Percentiles rank a stretch among this genome's conserved stretches.
phyloP scores from a whole-genome alignment of 768 basidiomycete species.

The Atractiella rhizophila region DNA sequence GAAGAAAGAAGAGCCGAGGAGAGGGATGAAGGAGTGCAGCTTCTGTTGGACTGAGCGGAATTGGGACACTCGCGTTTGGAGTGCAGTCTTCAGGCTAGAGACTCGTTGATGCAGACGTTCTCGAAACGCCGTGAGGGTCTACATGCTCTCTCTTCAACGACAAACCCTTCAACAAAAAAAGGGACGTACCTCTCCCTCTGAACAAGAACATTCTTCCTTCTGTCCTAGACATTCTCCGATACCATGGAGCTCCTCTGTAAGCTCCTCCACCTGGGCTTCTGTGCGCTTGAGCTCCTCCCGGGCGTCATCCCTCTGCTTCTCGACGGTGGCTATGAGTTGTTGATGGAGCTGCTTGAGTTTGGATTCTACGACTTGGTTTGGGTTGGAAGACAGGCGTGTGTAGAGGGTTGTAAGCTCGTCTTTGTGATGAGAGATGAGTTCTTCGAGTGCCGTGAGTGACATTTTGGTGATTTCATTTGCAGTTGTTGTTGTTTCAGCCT shows the following conservation, averaged over 20 bases:
- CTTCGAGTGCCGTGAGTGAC: no score
- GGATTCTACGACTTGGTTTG: no score
- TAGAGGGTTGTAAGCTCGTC: no score
- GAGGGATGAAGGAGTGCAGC: constrained; percentile 2
- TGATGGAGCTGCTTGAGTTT: constrained; percentile 7
- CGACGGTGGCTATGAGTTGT: constrained; percentile 5
- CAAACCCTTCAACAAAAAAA: not conserved
- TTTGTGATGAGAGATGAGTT: no score
- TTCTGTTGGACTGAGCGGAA: not conserved
- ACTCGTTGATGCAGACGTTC: not conserved
- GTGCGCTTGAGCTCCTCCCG: constrained; percentile 1
- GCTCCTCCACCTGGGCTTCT: not conserved
- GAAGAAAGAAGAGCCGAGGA: not conserved
- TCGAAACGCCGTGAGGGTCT: not conserved
- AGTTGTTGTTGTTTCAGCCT: no score
- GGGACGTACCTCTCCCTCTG: not conserved
- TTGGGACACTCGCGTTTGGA: not conserved
- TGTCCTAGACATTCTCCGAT: not conserved
- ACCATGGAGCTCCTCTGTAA: not conserved
- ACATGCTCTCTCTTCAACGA: not conserved
- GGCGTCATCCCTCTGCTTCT: constrained; percentile 3
- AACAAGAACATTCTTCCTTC: not conserved
- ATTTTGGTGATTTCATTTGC: no score
- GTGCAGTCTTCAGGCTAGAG: not conserved
- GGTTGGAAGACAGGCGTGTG: no score